These are phyloP conservation scores for Rhinocladiella mackenziei DNA, from an alignment of 2,329 filamentous ascomycete species.

Conservation along the genomic window DNA sequence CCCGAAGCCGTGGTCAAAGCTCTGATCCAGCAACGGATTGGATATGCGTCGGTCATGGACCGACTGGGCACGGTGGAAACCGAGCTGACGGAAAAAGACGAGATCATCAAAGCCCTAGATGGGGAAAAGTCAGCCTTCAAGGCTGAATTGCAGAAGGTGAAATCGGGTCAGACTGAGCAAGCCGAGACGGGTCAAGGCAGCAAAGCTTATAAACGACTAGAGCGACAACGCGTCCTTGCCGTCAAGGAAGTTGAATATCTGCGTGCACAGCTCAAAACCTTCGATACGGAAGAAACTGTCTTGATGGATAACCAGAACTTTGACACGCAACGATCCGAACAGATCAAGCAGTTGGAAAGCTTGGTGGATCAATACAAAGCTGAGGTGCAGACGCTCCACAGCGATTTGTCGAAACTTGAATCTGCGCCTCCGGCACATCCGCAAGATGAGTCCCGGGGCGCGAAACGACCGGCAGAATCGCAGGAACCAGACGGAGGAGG, in stretches of 20 bases:
- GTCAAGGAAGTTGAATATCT: slow-evolving; percentile 93
- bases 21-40: slow-evolving; percentile 75
- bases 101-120: slow-evolving; percentile 67
- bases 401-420: slow-evolving; percentile 68
- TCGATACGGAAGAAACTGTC: slow-evolving; percentile 82
- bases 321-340: slow-evolving; percentile 63
- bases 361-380: slow-evolving; percentile 80
- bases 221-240: slow-evolving; percentile 79
- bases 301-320: slow-evolving; percentile 69
- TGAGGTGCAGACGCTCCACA: slow-evolving; percentile 71
- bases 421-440: slow-evolving; percentile 35
- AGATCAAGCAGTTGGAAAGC: slow-evolving; percentile 77
- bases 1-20: slow-evolving; percentile 84
- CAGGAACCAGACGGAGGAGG: slow-evolving; percentile 43
- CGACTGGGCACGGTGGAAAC: slow-evolving; percentile 73
- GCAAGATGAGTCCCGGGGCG: slow-evolving; percentile 44
- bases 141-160: slow-evolving; percentile 67
- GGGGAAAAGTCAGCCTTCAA: slow-evolving; percentile 62
- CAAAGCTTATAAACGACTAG: slow-evolving; percentile 68
- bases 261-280: slow-evolving; percentile 82
- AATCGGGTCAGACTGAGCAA: slow-evolving; percentile 43
- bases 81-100: slow-evolving; percentile 72
- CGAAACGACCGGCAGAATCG: slow-evolving; percentile 60
- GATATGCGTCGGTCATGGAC: slow-evolving; percentile 74
- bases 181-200: slow-evolving; percentile 46